Evolutionary conservation across 306 rosid species (phyloP), one percentile per base, ranked within the genome.

Genomic region (Geum urbanum): DNA sequence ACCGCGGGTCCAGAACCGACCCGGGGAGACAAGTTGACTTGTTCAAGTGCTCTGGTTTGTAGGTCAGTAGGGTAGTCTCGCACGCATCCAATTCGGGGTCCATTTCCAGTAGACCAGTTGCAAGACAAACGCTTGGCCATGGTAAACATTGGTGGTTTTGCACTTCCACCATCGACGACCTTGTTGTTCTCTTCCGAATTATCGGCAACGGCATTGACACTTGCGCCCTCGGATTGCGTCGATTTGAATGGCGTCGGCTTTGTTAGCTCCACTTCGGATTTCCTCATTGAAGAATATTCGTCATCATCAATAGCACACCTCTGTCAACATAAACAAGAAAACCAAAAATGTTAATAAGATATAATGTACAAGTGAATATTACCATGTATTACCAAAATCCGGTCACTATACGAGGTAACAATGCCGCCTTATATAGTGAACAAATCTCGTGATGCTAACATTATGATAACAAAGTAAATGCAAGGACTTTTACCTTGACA

Each of bases 71-170:
- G 96, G 70, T 92, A 92, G 73, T 89, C 98, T 64, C 98, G 91
- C 15, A 92, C 96, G 55, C 98, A 92, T 47, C 98, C 96, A 16
- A 92, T 92, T 20, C 98, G 81, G 9, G 98, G 96, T 19, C 96
- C 98, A 12, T 86, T 76, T 11, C 96, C 91, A 8, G 89, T 89
- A 37, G 84, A 78, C 98, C 98, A 92, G 69, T 89, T 92, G 82
- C 96, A 76, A 19, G 98, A 77, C 40, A 88, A 61, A 57, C 91
- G 85, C 73, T 72, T 85, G 16, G 68, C 8, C 54, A 72, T 10
- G 82, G 78, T 74, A 57, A 78, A 78, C 8, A 35, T 53, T 15
- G 78, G 82, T 20, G 51, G 71, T 40, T 78, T 78, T 43, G 32
- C 60, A 8, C 55, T 71, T 69, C 70, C 72, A 20, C 14, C 41